Conservation (phyloP, 108 stramenopile genomes). For the Aureococcus anophagefferens region DNA sequence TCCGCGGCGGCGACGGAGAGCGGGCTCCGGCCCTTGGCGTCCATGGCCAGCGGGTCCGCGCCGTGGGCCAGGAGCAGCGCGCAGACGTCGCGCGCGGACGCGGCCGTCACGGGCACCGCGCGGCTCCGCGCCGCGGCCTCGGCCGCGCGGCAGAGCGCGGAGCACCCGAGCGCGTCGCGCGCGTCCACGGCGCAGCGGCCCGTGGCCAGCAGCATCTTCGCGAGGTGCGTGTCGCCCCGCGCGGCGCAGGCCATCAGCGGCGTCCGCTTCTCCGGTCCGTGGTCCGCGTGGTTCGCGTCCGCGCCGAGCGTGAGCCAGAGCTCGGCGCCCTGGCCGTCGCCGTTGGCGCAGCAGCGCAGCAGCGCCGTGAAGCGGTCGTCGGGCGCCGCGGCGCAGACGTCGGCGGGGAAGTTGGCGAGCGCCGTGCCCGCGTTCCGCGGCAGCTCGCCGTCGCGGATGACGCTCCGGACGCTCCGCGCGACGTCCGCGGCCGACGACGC, state of each 20-base stretch:
- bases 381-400: not conserved
- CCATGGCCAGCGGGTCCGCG: not conserved
- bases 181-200: not conserved
- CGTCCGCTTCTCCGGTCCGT: not conserved
- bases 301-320: not conserved
- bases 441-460: not conserved
- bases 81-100: not conserved
- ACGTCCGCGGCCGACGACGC: not conserved
- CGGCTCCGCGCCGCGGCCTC: not conserved
- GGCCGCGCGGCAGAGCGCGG: not conserved
- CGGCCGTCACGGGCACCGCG: not conserved
- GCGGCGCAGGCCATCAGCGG: not conserved
- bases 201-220: not conserved
- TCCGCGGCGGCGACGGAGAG: not conserved
- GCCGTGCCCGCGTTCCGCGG: not conserved
- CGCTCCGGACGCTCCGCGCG: not conserved
- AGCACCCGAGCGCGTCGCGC: not conserved
- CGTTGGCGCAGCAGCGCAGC: not conserved
- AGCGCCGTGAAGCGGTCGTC: not conserved
- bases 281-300: constrained; percentile 1
- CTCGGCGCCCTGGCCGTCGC: not conserved
- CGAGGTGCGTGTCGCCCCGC: not conserved
- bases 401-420: not conserved
- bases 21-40: not conserved
- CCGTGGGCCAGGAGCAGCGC: not conserved